phyloP scores from a whole-genome alignment of 495 filamentous ascomycete species.

The Symbiotaphrina buchneri region DNA sequence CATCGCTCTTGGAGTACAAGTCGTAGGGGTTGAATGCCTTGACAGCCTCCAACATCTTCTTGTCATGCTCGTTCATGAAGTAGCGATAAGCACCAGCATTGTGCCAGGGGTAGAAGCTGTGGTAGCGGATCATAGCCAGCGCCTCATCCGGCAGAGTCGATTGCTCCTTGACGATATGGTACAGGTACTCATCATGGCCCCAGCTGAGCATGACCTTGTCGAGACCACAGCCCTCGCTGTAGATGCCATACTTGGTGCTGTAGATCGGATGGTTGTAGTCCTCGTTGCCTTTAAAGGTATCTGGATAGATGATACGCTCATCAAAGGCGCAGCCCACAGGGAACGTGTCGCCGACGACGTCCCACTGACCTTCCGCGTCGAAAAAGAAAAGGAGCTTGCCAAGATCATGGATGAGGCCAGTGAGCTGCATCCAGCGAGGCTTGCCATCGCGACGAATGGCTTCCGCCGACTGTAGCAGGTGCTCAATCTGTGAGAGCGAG shows the following conservation, averaged over 20 bases:
- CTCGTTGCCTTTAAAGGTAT: conserved; percentile 50
- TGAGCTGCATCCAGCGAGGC: conserved; percentile 82
- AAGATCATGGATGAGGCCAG: conserved; percentile 73
- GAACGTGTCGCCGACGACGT: conserved; percentile 81
- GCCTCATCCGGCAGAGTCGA: conserved; percentile 54
- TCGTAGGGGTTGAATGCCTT: conserved; percentile 82
- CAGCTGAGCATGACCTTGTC: conserved; percentile 75
- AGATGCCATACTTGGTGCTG: conserved; percentile 53
- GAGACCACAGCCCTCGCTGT: conserved; percentile 49
- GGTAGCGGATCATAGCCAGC: conserved; percentile 76
- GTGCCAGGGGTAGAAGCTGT: conserved; percentile 86
- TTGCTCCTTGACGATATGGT: conserved; percentile 63
- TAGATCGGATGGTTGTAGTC: conserved; percentile 44
- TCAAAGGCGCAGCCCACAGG: conserved; percentile 76
- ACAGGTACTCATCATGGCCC: conserved; percentile 86
- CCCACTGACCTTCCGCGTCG: conserved; percentile 69
- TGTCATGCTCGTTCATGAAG: conserved; percentile 65
- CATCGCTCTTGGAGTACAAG: conserved; percentile 80
- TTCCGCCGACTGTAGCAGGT: conserved; percentile 68
- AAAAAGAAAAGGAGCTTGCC: conserved; percentile 79
- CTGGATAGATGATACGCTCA: conserved; percentile 51
- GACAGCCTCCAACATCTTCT: conserved; percentile 56
- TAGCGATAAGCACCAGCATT: conserved; percentile 49
- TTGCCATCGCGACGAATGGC: conserved; percentile 75
- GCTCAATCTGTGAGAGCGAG: conserved; percentile 65